Evolutionary conservation across 805 yeast genomes (phyloP), one percentile per base, ranked within the genome.

Genomic region (Metahyphopichia silvanorum): DNA sequence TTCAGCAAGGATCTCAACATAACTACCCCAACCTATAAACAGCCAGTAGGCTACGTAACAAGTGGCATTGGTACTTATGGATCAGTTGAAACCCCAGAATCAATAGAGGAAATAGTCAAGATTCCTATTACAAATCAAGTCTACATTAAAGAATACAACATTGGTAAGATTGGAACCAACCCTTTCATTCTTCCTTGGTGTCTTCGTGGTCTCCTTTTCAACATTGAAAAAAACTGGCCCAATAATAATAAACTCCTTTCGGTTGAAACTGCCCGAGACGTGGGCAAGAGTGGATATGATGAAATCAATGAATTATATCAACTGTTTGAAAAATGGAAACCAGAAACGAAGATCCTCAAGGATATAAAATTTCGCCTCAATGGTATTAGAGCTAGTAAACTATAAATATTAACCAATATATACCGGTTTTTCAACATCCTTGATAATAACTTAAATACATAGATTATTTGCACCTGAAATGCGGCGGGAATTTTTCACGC

Each of bases 121-220:
- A 20, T 57, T 2, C 71, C 71, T 4, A 25, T 43, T n/a, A 50
- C 60, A 10, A 64, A 65, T 41, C 60, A 51, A 30, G 54, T 63
- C 1, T 59, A 64, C 38, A 49, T 61, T 34, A 57, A 58, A 38
- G 69, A 66, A 38, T 85, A 81, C 51, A 76, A 76, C 31, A 69
- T 85, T 24, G 78, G 85, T 6, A 74, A 75, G 40, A 58, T 82
- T 13, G 87, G 86, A 2, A 64, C 75, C 17, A 89, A 91, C 55
- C 96, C 96, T 0, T 91, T 75, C 49, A 78, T 83, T 37, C 61
- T 91, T 23, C 98, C 98, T 1, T 91, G 97, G 96, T 84, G 94
- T 47, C 75, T 88, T 62, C 64, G 96, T 27, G 96, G 96, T 0
- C 62, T 91, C 27, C 58, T 88, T 19, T 79, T 76, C 42, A 95